These are phyloP conservation scores for Plantago coronopus DNA, from an alignment of 305 asterid species.

Conservation along the genomic window DNA sequence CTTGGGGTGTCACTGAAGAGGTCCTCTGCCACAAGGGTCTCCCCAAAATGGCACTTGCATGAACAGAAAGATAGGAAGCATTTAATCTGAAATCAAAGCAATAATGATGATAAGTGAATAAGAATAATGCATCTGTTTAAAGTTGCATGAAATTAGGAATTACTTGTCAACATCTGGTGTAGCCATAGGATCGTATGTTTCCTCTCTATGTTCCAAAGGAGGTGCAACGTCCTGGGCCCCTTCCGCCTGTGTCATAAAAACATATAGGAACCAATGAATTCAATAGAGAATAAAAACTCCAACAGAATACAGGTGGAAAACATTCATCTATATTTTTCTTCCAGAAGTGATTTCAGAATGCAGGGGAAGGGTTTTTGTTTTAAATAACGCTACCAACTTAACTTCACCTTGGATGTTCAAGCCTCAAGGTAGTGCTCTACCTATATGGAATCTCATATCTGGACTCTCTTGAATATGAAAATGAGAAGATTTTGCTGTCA, in stretches of 20 bases:
- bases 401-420: too few species aligned
- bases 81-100: slow-evolving; percentile 5
- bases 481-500: too few species aligned
- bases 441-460: too few species aligned
- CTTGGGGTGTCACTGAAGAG: slow-evolving; percentile 23
- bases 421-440: too few species aligned
- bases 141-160: slow-evolving; percentile 1
- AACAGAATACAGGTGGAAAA: background rate
- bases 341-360: too few species aligned
- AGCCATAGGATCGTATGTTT: slow-evolving; percentile 71
- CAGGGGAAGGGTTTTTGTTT: too few species aligned
- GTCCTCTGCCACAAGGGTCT: slow-evolving; percentile 20
- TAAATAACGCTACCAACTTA: too few species aligned
- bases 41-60: slow-evolving; percentile 15
- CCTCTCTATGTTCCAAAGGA: slow-evolving; percentile 68
- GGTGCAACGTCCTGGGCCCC: slow-evolving; percentile 66
- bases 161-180: slow-evolving; percentile 86
- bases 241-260: slow-evolving; percentile 40
- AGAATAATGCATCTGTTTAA: background rate
- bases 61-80: slow-evolving; percentile 19
- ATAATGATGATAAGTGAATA: background rate
- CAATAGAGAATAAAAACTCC: background rate
- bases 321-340: background rate
- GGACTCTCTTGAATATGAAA: too few species aligned
- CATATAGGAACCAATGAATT: slow-evolving; percentile 8